phyloP scores from a whole-genome alignment of 176 grass and related monocot species.

The Oryza glaberrima region DNA sequence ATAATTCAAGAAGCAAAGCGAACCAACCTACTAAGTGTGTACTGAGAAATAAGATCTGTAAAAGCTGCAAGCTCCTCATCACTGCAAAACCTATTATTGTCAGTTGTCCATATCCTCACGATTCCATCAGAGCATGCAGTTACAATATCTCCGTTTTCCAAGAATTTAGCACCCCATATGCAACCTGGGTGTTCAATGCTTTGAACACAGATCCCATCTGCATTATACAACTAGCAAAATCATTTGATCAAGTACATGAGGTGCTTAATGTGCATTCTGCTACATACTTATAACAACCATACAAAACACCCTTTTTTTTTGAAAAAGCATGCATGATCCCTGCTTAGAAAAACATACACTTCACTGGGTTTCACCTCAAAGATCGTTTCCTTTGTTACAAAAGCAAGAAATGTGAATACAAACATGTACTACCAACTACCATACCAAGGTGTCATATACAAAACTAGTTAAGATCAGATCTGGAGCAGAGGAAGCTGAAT shows the following conservation, averaged over 20 bases:
- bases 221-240: conserved; percentile 36
- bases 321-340: background rate
- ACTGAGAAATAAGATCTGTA: conserved; percentile 76
- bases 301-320: background rate
- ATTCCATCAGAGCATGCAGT: conserved; percentile 90
- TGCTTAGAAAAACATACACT: conserved; percentile 14
- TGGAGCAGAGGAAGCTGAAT: background rate
- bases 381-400: conserved; percentile 13
- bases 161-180: conserved; percentile 91
- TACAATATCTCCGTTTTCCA: conserved; percentile 90
- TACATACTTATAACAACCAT: background rate
- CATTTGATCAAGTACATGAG: conserved; percentile 19
- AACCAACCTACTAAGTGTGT: conserved; percentile 66
- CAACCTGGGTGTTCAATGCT: conserved; percentile 96
- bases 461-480: conserved; percentile 26
- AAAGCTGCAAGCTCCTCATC: conserved; percentile 71
- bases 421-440: background rate
- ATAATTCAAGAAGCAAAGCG: conserved; percentile 1
- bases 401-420: background rate
- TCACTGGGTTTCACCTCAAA: conserved; percentile 1
- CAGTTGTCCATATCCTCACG: conserved; percentile 74
- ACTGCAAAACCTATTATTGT: conserved; percentile 57
- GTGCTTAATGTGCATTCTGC: background rate
- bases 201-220: conserved; percentile 86
- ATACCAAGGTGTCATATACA: background rate